These are phyloP conservation scores for Fusarium buxicola DNA, from an alignment of 2,329 filamentous ascomycete genomes.

Conservation along the genomic window DNA sequence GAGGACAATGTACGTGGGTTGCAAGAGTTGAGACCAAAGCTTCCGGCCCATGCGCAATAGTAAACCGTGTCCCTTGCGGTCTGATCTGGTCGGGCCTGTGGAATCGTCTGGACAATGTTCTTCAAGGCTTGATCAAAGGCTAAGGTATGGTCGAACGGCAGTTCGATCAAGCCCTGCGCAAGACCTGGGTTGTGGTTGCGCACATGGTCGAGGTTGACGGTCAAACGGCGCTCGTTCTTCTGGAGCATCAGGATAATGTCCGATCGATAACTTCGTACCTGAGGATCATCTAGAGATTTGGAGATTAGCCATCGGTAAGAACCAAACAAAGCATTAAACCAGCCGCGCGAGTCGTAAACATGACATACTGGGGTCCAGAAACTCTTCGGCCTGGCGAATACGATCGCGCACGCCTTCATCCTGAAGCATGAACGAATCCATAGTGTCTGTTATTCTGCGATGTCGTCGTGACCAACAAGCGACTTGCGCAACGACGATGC, in stretches of 20 bases:
- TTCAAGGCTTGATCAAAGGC: conserved; percentile 94
- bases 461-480: conserved; percentile 17
- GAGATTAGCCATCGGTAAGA: conserved; percentile 21
- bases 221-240: conserved; percentile 72
- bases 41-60: conserved; percentile 97
- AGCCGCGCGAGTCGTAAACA: background rate
- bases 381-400: conserved; percentile 88
- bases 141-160: conserved; percentile 87
- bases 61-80: conserved; percentile 83
- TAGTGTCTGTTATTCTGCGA: conserved; percentile 52
- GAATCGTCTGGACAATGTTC: conserved; percentile 84
- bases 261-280: conserved; percentile 81
- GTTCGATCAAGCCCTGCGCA: conserved; percentile 80
- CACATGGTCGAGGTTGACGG: conserved; percentile 89
- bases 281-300: conserved; percentile 58
- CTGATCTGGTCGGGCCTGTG: conserved; percentile 80
- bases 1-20: conserved; percentile 94
- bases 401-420: conserved; percentile 88
- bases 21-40: conserved; percentile 93
- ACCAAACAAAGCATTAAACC: background rate
- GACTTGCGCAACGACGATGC: conserved; percentile 16
- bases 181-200: conserved; percentile 87
- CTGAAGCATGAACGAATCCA: conserved; percentile 81
- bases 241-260: conserved; percentile 86
- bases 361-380: conserved; percentile 89